Base-by-base conservation (phyloP, 441 rosid genomes). In the Mallotus repandus region DNA sequence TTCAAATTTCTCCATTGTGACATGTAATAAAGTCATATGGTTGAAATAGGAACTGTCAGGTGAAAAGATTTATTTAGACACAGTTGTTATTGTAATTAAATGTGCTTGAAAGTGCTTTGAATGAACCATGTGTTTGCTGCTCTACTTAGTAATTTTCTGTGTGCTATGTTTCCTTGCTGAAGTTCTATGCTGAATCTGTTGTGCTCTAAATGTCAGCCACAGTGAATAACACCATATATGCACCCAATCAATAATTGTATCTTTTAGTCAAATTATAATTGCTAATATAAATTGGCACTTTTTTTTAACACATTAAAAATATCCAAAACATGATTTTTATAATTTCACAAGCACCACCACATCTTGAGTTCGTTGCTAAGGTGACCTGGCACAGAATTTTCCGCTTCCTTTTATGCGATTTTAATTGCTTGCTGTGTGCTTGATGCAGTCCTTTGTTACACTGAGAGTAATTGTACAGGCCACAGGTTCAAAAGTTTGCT, bases 391-490 rank as follows among this genome's bases (percentile, higher is more conserved):
- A 35, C 7, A n/a, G 3, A 9, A 32, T 43, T 61, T 54, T 43
- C 12, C 63, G 2, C 43, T 61, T 60, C 15, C 67, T 16, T 49
- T 4, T 25, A 38, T 60, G 35, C 67, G 52, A 25, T 72, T 64
- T 62, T 63, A 63, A 58, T 69, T 61, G 61, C 6, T 18, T 63
- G 77, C 45, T 55, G 68, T 70, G 38, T 75, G 15, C 48, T 66
- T 54, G 69, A 22, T 88, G 86, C 90, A 93, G 96, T 83, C 89
- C 43, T 86, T 94, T 77, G 93, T 94, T 29, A 89, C 97, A 2
- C 94, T 92, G 79, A 83, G 93, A 82, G 53, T 90, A 58, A 74
- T 81, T 0, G 68, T 89, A 72, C 87, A 67, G 74, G 66, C 80
- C 75, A 78, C 83, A 80, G 94, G 92, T 89, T 72, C 25, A 62